Percentiles rank a stretch among this genome's conserved stretches.
phyloP scores from a whole-genome alignment of 1,284 basidiomycete genomes.

The Bjerkandera adusta region DNA sequence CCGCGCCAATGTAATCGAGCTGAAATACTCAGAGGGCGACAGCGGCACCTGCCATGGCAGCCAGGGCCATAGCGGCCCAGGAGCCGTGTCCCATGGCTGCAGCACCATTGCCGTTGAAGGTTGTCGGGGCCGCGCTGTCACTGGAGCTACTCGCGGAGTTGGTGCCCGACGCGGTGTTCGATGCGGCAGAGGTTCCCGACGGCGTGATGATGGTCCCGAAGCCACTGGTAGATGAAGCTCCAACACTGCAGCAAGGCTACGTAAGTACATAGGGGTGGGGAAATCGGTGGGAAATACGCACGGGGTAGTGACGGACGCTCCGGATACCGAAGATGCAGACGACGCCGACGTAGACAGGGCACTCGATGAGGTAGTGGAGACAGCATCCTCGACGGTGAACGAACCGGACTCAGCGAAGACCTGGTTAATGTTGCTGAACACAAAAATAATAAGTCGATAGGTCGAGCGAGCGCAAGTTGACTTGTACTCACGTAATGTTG shows the following conservation, averaged over 20 bases:
- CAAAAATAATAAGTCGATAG: background rate
- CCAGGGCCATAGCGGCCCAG: slow-evolving; percentile 22
- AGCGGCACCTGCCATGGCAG: slow-evolving; percentile 25
- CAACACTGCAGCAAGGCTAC: too few relatives aligned
- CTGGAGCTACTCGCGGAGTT: background rate
- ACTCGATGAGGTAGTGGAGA: slow-evolving; percentile 18
- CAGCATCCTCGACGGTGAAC: slow-evolving; percentile 42
- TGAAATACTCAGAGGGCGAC: slow-evolving; percentile 21
- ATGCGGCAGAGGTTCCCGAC: slow-evolving; percentile 11
- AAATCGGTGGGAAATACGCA: background rate
- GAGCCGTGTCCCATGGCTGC: slow-evolving; percentile 15
- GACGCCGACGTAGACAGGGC: slow-evolving; percentile 17
- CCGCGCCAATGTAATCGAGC: too few relatives aligned
- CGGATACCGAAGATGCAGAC: background rate
- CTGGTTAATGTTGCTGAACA: slow-evolving; percentile 45
- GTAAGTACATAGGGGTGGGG: background rate
- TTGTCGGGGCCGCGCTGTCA: slow-evolving; percentile 10
- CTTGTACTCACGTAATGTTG: slow-evolving; percentile 35
- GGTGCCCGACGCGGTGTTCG: slow-evolving; percentile 12
- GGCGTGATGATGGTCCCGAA: slow-evolving; percentile 21
- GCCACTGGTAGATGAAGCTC: slow-evolving; percentile 12
- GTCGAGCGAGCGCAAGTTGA: background rate
- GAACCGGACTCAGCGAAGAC: slow-evolving; percentile 39
- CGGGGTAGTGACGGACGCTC: background rate
- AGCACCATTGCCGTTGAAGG: slow-evolving; percentile 25